phyloP scores from a whole-genome alignment of 176 grass and related monocot species.

The Alopecurus myosuroides region DNA sequence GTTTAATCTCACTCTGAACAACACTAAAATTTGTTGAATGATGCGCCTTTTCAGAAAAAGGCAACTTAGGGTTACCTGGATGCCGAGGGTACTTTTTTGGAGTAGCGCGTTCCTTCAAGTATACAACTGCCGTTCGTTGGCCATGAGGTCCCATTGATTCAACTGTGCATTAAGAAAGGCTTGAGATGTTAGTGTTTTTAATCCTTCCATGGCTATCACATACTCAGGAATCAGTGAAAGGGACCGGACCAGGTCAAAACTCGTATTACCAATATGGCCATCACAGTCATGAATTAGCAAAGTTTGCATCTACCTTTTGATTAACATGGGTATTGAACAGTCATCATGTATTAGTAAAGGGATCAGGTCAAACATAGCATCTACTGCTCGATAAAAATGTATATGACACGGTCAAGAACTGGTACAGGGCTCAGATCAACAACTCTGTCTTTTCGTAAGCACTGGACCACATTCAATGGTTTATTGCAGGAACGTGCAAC shows the following conservation, averaged over 20 bases:
- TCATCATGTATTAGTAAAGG: neutral
- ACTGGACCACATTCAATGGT: neutral
- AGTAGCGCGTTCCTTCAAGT: slow-evolving; percentile 49
- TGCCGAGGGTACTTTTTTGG: slow-evolving; percentile 74
- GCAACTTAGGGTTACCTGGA: slow-evolving; percentile 56
- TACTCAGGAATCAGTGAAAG: neutral
- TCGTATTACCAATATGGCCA: neutral
- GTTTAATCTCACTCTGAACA: neutral
- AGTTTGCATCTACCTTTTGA: neutral
- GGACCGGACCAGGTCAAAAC: neutral
- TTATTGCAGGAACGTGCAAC: neutral
- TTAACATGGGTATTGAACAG: neutral
- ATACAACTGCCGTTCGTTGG: slow-evolving; percentile 73
- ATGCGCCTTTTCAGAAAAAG: slow-evolving; percentile 38
- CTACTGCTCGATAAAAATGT: neutral
- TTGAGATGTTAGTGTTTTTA: neutral
- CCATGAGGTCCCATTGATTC: slow-evolving; percentile 77
- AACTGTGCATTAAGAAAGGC: slow-evolving; percentile 33
- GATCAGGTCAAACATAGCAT: neutral
- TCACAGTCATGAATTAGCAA: neutral
- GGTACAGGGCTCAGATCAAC: neutral
- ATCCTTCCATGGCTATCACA: neutral
- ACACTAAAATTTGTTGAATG: neutral
- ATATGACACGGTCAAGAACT: neutral
- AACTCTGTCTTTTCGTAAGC: neutral